Base-by-base conservation (phyloP, 306 rosid genomes). In the Quercus bicolor region DNA sequence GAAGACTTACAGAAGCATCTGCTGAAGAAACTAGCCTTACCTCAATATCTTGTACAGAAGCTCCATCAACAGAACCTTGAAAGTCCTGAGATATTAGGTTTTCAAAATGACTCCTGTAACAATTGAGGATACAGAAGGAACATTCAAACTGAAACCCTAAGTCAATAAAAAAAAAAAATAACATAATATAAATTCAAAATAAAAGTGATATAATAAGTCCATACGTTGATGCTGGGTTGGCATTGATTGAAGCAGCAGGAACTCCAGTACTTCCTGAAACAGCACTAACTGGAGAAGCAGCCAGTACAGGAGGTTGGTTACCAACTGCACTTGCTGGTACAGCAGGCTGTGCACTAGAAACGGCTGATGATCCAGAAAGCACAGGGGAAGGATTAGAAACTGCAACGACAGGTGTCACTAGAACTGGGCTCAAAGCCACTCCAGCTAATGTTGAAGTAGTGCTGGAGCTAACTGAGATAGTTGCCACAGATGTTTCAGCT, bases 11-110 rank as follows among this genome's bases (percentile, higher is more conserved):
- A 69, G 60, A 83, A 48, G 23, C 29, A 45, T 66, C 48, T 34
- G 52, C 72, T 51, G 23, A 76, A 68, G 20, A 61, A 65, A 76
- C 28, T 16, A 73, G 74, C 37, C 78, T 34, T 83, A 96, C 99
- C 99, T 93, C 98, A 56, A 89, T 73, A 85, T 91, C 93, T 82
- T 89, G 90, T 61, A 68, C 75, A 68, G 92, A 85, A 81, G 91
- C 82, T 80, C 91, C 96, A 80, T 86, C 87, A 24, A 28, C 70
- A 66, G 89, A 56, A 74, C 56, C 70, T 78, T 77, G 77, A 79
- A 84, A 82, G 83, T 89, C 94, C 68, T 84, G 90, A 75, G 97
- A 84, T 79, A 87, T 86, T 80, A 82, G 83, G 66, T 82, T 91
- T 79, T 90, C 97, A 55, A 55, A 77, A 78, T 89, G 83, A 81